Percentiles rank a stretch among this genome's conserved stretches.
phyloP scores from a whole-genome alignment of 495 filamentous ascomycete genomes.

The Friedmanniomyces endolithicus region DNA sequence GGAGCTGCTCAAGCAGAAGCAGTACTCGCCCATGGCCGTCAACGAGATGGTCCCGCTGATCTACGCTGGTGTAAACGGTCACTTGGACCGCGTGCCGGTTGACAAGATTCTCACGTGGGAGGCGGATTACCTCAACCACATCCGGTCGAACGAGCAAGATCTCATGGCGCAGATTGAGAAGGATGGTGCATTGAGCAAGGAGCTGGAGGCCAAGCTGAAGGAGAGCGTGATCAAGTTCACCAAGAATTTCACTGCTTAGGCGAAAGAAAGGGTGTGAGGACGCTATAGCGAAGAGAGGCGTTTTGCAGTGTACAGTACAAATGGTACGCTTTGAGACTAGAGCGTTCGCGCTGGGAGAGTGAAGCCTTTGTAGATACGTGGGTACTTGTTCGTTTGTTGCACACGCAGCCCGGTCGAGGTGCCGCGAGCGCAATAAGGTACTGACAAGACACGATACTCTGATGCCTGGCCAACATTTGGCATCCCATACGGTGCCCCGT shows the following conservation, averaged over 20 bases:
- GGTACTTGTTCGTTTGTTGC: slow-evolving; percentile 4
- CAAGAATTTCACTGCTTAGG: slow-evolving; percentile 62
- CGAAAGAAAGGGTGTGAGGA: background rate
- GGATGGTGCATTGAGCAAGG: slow-evolving; percentile 93
- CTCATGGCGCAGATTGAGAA: slow-evolving; percentile 80
- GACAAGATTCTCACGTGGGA: slow-evolving; percentile 82
- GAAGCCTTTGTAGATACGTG: slow-evolving; percentile 5
- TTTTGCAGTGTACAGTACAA: background rate
- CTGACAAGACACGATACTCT: background rate
- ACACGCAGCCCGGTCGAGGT: background rate
- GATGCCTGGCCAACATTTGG: no score
- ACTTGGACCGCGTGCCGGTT: slow-evolving; percentile 77
- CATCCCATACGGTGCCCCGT: no score
- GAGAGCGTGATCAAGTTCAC: slow-evolving; percentile 70
- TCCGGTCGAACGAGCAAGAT: slow-evolving; percentile 78
- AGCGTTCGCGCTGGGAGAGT: background rate
- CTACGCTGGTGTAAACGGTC: slow-evolving; percentile 97
- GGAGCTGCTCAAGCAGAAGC: slow-evolving; percentile 99
- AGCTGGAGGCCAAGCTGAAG: slow-evolving; percentile 76
- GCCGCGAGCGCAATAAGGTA: background rate
- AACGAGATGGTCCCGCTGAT: slow-evolving; percentile 99
- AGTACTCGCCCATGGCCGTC: slow-evolving; percentile 97
- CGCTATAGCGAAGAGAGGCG: background rate
- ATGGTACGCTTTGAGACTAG: background rate
- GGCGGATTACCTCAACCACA: slow-evolving; percentile 79